A percentile compares a stretch with the other conserved stretches of the same genome.
phyloP scores from a whole-genome alignment of 352 stramenopile genomes.

The Globisporangium mamillatum region DNA sequence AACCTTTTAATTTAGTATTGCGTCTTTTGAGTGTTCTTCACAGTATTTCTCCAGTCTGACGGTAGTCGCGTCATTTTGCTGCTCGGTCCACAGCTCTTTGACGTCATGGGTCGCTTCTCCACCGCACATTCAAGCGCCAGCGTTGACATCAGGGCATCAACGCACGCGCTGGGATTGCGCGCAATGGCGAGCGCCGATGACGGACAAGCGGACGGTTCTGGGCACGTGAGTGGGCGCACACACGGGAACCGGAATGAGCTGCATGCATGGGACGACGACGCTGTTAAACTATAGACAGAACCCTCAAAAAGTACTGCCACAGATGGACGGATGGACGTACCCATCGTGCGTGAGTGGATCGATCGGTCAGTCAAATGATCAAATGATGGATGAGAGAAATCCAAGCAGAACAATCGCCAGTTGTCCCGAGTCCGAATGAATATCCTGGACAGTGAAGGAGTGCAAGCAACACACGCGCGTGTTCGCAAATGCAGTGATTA shows the following conservation, averaged over 20 bases:
- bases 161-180: constrained; percentile 1
- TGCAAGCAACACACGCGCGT: neutral
- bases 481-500: constrained; percentile 2
- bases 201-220: neutral
- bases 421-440: neutral
- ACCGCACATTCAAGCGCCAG: constrained; percentile 5
- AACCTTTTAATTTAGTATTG: constrained; percentile 2
- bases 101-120: constrained; percentile 6
- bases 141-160: constrained; percentile 6
- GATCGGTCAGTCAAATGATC: neutral
- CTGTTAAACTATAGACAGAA: neutral
- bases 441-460: neutral
- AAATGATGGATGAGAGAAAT: neutral
- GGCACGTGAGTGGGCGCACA: neutral
- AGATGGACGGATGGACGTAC: neutral
- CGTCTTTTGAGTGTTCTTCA: neutral
- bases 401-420: neutral
- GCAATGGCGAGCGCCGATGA: neutral
- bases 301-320: neutral
- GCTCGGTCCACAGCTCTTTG: neutral
- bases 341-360: neutral
- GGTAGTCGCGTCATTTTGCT: constrained; percentile 14
- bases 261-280: neutral
- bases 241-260: constrained; percentile 2
- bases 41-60: constrained; percentile 1